phyloP scores from a whole-genome alignment of 1,284 basidiomycete genomes.

The Austropuccinia psidii region DNA sequence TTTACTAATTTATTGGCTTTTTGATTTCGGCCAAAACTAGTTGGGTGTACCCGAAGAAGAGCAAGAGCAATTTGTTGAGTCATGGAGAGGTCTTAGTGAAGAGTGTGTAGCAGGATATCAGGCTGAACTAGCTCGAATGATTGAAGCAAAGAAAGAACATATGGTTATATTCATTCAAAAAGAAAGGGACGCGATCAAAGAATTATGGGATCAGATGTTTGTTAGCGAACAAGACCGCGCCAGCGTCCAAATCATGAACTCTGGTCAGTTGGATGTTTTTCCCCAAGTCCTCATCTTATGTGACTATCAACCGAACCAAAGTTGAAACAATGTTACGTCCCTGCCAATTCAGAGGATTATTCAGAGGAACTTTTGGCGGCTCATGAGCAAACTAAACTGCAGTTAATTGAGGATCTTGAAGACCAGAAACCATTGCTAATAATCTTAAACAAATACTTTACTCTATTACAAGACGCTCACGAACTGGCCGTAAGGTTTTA shows the following conservation, averaged over 20 bases:
- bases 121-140: conserved; percentile 79
- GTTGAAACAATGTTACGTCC: conserved; percentile 38
- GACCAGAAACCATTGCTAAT: conserved; percentile 68
- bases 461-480: conserved; percentile 81
- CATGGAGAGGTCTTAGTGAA: conserved; percentile 61
- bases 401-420: conserved; percentile 69
- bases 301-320: background rate
- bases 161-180: conserved; percentile 78
- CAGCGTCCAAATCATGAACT: conserved; percentile 69
- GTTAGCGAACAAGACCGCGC: conserved; percentile 70
- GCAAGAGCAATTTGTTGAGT: conserved; percentile 73
- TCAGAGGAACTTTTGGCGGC: conserved; percentile 77
- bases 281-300: background rate
- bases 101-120: conserved; percentile 56
- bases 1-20: too few species aligned
- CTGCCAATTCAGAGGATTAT: conserved; percentile 60
- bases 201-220: conserved; percentile 79
- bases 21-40: conserved; percentile 42
- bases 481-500: conserved; percentile 59
- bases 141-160: conserved; percentile 74
- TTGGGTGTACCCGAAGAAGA: conserved; percentile 63
- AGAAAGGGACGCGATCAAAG: conserved; percentile 70
- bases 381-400: conserved; percentile 78
- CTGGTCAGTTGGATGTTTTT: conserved; percentile 56
- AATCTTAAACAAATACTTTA: conserved; percentile 76